Conservation (phyloP, 257 asterid species). For the Mentha longifolia region DNA sequence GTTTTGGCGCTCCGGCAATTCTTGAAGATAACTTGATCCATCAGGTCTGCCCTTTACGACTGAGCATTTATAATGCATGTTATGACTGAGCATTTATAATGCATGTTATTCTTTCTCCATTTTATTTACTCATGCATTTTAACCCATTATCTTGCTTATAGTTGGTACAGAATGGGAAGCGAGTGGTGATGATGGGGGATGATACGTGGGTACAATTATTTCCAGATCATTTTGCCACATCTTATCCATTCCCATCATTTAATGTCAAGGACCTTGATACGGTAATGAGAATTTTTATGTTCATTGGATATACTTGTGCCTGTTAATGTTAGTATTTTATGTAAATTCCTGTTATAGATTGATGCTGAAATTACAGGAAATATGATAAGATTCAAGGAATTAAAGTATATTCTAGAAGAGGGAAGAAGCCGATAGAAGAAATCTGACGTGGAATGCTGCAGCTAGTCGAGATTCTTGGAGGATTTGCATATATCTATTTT, state of each 20-base stretch:
- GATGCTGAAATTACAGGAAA: neutral
- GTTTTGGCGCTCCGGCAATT: conserved; percentile 98
- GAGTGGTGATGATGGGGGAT: conserved; percentile 98
- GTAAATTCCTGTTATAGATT: neutral
- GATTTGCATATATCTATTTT: too few relatives aligned
- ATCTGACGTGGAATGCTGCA: too few relatives aligned
- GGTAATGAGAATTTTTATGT: conserved; percentile 41
- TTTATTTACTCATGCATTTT: conserved; percentile 25
- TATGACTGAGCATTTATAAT: conserved; percentile 4
- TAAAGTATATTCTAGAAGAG: too few relatives aligned
- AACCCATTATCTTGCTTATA: conserved; percentile 36
- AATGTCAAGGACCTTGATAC: conserved; percentile 95
- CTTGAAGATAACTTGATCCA: conserved; percentile 90
- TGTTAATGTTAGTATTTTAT: conserved; percentile 19
- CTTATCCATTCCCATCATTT: conserved; percentile 92
- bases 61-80: too few relatives aligned
- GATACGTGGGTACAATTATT: conserved; percentile 96
- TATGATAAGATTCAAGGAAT: too few relatives aligned
- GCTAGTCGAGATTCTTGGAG: too few relatives aligned
- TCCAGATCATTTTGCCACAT: conserved; percentile 74
- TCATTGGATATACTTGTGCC: conserved; percentile 10
- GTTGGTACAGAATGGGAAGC: conserved; percentile 88
- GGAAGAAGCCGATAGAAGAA: too few relatives aligned
- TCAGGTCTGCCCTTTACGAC: conserved; percentile 63
- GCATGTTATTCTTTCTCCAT: neutral